These are phyloP conservation scores for Kuraishia hungarica DNA, from an alignment of 805 yeast species.

Conservation along the genomic window DNA sequence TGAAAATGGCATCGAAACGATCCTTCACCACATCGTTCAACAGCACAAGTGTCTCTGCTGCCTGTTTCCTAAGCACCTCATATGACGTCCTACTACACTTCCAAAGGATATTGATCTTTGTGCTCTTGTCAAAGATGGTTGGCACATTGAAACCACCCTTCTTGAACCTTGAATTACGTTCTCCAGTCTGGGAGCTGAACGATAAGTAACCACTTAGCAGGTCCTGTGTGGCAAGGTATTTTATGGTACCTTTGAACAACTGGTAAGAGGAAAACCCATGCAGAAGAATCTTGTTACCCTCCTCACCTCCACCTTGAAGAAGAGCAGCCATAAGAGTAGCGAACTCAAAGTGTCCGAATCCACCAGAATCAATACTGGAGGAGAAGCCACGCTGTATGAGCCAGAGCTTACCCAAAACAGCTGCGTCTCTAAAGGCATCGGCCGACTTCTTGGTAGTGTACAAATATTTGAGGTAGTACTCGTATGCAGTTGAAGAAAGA, in stretches of 20 bases:
- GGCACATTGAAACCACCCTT: conserved; percentile 63
- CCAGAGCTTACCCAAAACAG: conserved; percentile 84
- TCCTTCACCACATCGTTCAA: conserved; percentile 77
- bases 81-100: conserved; percentile 70
- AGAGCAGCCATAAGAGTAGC: conserved; percentile 73
- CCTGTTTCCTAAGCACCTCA: conserved; percentile 50
- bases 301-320: conserved; percentile 72
- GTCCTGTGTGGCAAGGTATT: conserved; percentile 76
- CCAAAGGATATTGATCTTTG: conserved; percentile 74
- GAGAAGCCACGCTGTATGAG: conserved; percentile 77
- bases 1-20: conserved; percentile 70
- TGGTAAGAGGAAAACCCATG: conserved; percentile 92
- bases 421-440: conserved; percentile 81
- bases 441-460: conserved; percentile 70
- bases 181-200: conserved; percentile 50
- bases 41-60: conserved; percentile 56
- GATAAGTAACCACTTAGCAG: conserved; percentile 58
- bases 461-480: conserved; percentile 63
- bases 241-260: conserved; percentile 80
- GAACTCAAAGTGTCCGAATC: conserved; percentile 92
- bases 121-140: conserved; percentile 64
- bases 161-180: conserved; percentile 33
- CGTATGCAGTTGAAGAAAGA: conserved; percentile 58
- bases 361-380: conserved; percentile 52
- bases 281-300: conserved; percentile 67